Evolutionary conservation across 495 filamentous ascomycete genomes (phyloP).

Genomic region (Polyplosphaeria fusca): DNA sequence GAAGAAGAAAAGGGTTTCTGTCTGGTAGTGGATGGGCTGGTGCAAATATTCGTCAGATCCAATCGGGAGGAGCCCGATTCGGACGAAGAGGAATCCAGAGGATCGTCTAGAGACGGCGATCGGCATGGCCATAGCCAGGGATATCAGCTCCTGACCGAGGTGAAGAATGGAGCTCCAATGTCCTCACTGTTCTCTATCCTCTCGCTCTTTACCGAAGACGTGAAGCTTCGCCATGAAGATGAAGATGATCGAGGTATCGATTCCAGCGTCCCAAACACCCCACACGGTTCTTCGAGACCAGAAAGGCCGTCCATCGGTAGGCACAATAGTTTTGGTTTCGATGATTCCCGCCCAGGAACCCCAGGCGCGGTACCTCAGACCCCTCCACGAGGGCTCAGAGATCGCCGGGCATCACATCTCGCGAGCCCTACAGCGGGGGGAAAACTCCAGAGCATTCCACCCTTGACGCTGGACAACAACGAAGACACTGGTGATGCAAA

Average conservation of each 20-base stretch:
- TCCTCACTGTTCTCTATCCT: slow-evolving; percentile 97
- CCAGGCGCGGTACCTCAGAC: slow-evolving; percentile 17
- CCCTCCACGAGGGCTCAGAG: slow-evolving; percentile 17
- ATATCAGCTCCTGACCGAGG: slow-evolving; percentile 93
- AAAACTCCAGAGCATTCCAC: slow-evolving; percentile 58
- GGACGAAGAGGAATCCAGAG: slow-evolving; percentile 39
- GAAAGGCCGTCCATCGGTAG: background rate
- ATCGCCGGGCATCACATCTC: slow-evolving; percentile 33
- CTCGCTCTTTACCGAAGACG: slow-evolving; percentile 92
- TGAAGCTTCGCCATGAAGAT: slow-evolving; percentile 67
- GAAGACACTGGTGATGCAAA: slow-evolving; percentile 1
- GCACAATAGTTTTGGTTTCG: slow-evolving; percentile 15
- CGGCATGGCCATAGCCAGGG: slow-evolving; percentile 60
- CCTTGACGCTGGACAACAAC: slow-evolving; percentile 62
- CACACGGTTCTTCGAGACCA: slow-evolving; percentile 1
- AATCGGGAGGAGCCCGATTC: slow-evolving; percentile 53
- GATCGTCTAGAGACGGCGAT: slow-evolving; percentile 65
- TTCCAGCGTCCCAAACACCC: slow-evolving; percentile 24
- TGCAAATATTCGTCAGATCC: slow-evolving; percentile 98
- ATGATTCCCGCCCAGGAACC: slow-evolving; percentile 24
- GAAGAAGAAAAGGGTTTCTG: slow-evolving; percentile 99
- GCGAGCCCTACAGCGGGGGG: slow-evolving; percentile 31
- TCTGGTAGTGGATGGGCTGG: slow-evolving; percentile 91
- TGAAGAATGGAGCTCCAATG: slow-evolving; percentile 98
- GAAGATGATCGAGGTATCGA: slow-evolving; percentile 51